Evolutionary conservation across 345 rosid species (phyloP).

Genomic region (Eucalyptus cloeziana): DNA sequence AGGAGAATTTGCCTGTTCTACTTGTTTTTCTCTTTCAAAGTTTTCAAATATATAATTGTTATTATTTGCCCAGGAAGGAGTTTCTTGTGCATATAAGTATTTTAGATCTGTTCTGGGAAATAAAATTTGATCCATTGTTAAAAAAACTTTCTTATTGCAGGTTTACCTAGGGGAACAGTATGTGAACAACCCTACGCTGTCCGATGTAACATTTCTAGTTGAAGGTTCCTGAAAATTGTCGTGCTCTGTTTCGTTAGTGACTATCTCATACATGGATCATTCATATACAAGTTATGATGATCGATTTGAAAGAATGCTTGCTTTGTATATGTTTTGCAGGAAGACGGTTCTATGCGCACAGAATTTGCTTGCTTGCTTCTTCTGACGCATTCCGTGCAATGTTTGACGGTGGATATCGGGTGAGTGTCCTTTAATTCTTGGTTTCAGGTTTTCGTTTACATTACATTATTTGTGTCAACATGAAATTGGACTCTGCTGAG

Average conservation of each 20-base stretch:
- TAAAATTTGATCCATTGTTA: background rate
- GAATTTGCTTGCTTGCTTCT: constrained; percentile 97
- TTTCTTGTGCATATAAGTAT: background rate
- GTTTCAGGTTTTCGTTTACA: background rate
- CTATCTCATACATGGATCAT: background rate
- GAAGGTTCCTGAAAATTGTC: constrained; percentile 40
- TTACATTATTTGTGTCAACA: background rate
- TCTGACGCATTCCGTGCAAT: constrained; percentile 99
- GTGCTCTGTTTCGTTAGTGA: background rate
- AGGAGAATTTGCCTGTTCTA: background rate
- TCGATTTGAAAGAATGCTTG: background rate
- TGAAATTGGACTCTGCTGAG: background rate
- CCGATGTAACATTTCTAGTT: constrained; percentile 93
- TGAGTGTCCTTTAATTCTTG: constrained; percentile 13
- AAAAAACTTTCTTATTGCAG: constrained; percentile 21
- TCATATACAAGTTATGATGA: background rate
- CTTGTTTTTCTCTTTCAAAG: background rate
- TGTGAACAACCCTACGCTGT: constrained; percentile 79
- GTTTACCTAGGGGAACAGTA: constrained; percentile 93
- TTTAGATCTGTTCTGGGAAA: background rate
- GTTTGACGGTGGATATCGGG: constrained; percentile 99
- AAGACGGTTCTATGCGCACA: constrained; percentile 85
- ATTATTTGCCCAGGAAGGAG: background rate
- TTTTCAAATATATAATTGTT: background rate
- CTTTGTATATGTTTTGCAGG: constrained; percentile 31